A percentile compares a stretch with the other conserved stretches of the same genome.
Conservation (phyloP, 257 asterid genomes). For the Salvia hispanica region DNA sequence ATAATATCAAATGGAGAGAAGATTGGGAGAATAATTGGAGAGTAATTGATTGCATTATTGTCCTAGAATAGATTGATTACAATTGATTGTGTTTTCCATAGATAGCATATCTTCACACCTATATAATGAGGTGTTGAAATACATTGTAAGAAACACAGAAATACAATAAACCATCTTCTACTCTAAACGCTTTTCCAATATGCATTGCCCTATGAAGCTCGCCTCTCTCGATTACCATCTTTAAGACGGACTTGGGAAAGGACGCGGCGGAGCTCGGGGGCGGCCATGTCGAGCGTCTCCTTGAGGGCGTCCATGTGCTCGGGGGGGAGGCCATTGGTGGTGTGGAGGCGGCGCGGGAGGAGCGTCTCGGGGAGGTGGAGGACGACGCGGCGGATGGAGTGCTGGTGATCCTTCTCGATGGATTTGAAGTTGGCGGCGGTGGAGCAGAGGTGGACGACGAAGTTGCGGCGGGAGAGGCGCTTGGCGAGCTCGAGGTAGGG, state of each 20-base stretch:
- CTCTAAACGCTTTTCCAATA: too few species aligned
- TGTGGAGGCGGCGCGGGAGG: conserved; percentile 46
- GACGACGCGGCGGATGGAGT: conserved; percentile 35
- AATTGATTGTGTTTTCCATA: too few species aligned
- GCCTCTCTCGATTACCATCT: too few species aligned
- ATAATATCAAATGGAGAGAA: too few species aligned
- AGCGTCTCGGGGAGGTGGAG: conserved; percentile 41
- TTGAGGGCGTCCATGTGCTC: conserved; percentile 43
- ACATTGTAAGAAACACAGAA: too few species aligned
- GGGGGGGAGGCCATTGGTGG: conserved; percentile 62
- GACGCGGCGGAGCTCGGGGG: conserved; percentile 33
- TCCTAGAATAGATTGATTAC: too few species aligned
- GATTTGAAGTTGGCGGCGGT: conserved; percentile 45
- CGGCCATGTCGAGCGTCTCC: conserved; percentile 39
- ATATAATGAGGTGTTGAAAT: too few species aligned
- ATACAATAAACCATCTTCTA: too few species aligned
- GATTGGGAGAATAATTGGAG: too few species aligned
- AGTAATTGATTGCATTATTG: too few species aligned
- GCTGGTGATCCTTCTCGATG: conserved; percentile 16
- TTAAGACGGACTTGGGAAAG: conserved; percentile 28
- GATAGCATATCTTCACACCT: too few species aligned
- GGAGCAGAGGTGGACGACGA: conserved; percentile 46
- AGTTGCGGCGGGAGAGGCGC: conserved; percentile 36
- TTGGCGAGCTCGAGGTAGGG: conserved; percentile 50
- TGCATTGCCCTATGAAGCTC: too few species aligned